Conservation (phyloP, 2,329 filamentous ascomycete genomes). For the Cadophora sp. region DNA sequence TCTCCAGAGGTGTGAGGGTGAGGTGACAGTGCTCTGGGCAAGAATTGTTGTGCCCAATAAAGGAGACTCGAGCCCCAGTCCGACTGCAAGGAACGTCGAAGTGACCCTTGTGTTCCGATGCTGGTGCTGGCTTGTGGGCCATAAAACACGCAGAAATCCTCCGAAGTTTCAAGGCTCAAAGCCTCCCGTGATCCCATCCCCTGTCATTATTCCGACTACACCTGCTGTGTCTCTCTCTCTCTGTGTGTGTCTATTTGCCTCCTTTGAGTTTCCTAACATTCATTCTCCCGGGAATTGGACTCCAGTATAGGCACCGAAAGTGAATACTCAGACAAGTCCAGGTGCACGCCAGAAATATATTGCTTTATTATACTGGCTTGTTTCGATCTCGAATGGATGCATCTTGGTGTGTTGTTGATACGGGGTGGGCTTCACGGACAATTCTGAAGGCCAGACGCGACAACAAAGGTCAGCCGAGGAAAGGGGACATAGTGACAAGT, state of each 20-base stretch:
- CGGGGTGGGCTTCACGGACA: constrained; percentile 8
- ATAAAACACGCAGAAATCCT: constrained; percentile 26
- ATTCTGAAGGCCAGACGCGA: background rate
- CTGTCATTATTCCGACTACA: background rate
- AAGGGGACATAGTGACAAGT: background rate
- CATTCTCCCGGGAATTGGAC: background rate
- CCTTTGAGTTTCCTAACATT: background rate
- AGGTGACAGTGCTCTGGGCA: constrained; percentile 5
- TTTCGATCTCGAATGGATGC: background rate
- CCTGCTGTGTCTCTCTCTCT: background rate
- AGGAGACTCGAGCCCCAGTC: constrained; percentile 12
- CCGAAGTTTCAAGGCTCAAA: constrained; percentile 23
- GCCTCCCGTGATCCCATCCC: constrained; percentile 20
- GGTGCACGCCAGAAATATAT: background rate
- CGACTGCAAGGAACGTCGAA: constrained; percentile 33
- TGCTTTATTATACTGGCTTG: background rate
- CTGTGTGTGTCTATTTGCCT: background rate
- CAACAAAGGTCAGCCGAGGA: constrained; percentile 11
- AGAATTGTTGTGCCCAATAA: constrained; percentile 22
- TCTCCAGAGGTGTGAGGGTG: constrained; percentile 30
- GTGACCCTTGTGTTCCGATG: constrained; percentile 13
- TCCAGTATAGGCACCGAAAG: constrained; percentile 1
- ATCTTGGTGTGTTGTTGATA: background rate
- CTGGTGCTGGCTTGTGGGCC: constrained; percentile 3
- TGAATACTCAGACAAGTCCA: background rate